Evolutionary conservation across 1,284 basidiomycete species (phyloP).

Genomic region (Cryptococcus sp.): DNA sequence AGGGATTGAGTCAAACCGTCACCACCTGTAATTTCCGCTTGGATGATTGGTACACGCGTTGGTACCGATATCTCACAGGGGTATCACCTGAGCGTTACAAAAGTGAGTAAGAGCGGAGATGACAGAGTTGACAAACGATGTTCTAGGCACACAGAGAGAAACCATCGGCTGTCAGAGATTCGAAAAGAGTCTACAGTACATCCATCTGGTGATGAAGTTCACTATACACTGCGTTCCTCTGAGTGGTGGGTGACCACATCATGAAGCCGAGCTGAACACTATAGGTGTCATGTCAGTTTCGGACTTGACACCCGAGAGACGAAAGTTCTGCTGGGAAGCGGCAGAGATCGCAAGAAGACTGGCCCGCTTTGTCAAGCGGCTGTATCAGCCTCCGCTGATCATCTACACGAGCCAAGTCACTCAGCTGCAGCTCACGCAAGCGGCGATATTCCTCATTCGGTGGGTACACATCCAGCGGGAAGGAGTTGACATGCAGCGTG

Average conservation of each 20-base stretch:
- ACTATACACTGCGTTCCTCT: constrained; percentile 5
- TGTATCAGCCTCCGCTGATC: constrained; percentile 7
- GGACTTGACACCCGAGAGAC: not conserved
- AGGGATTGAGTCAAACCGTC: not conserved
- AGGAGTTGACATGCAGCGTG: not conserved
- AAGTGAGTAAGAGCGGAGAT: not conserved
- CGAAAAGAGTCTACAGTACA: constrained; percentile 6
- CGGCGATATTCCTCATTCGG: constrained; percentile 7
- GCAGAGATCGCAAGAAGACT: constrained; percentile 1
- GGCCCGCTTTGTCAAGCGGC: not conserved
- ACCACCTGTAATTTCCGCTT: not conserved
- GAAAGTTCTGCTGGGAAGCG: not conserved
- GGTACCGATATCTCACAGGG: not conserved
- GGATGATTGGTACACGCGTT: not conserved
- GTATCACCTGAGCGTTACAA: not conserved
- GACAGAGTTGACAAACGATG: not conserved
- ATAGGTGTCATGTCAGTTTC: constrained; percentile 1
- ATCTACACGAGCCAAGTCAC: constrained; percentile 8
- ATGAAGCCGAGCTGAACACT: not conserved
- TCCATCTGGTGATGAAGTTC: constrained; percentile 3
- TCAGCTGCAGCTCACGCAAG: constrained; percentile 8
- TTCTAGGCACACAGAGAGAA: not conserved
- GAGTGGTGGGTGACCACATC: not conserved
- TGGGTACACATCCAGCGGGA: not conserved
- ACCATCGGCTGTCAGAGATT: not conserved